Evolutionary conservation across 2,329 filamentous ascomycete species (phyloP).

Genomic region (Tolypocladium tundrense): DNA sequence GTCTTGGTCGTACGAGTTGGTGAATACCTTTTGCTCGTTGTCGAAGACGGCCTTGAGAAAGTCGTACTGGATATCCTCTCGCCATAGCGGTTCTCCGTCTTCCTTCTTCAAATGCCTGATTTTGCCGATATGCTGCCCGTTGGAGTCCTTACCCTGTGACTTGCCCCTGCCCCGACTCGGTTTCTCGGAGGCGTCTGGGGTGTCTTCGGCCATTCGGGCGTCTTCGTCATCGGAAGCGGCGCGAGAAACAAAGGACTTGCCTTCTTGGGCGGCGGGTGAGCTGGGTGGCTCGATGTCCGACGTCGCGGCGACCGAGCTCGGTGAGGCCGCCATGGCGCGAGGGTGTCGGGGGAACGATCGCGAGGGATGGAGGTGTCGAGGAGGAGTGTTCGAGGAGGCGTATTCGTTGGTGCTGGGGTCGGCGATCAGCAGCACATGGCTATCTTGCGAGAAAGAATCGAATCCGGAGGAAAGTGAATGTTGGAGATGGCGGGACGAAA

Average conservation of each 20-base stretch:
- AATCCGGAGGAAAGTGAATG: neutral
- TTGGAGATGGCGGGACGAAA: too few relatives aligned
- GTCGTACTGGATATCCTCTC: constrained; percentile 81
- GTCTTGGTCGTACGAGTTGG: constrained; percentile 70
- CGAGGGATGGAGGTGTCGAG: neutral
- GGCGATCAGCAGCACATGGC: neutral
- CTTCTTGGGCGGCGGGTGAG: constrained; percentile 31
- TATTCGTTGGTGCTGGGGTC: neutral
- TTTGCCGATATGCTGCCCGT: constrained; percentile 46
- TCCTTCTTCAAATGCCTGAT: constrained; percentile 82
- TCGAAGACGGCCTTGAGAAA: constrained; percentile 75
- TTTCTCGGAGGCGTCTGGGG: constrained; percentile 32
- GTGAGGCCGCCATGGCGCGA: constrained; percentile 28
- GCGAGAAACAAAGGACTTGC: constrained; percentile 36
- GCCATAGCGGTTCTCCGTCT: constrained; percentile 78
- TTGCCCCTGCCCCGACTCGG: constrained; percentile 24
- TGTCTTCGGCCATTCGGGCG: constrained; percentile 29
- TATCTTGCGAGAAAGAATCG: neutral
- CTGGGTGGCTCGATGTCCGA: constrained; percentile 36
- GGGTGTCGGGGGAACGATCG: neutral
- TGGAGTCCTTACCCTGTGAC: constrained; percentile 23
- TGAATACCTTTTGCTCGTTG: constrained; percentile 67
- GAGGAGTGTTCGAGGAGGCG: neutral
- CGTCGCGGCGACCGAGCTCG: constrained; percentile 27
- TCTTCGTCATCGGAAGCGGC: constrained; percentile 37